Evolutionary conservation across 2,329 filamentous ascomycete genomes (phyloP), one percentile per base, ranked within the genome.

Genomic region (Delphinella strobiligena): DNA sequence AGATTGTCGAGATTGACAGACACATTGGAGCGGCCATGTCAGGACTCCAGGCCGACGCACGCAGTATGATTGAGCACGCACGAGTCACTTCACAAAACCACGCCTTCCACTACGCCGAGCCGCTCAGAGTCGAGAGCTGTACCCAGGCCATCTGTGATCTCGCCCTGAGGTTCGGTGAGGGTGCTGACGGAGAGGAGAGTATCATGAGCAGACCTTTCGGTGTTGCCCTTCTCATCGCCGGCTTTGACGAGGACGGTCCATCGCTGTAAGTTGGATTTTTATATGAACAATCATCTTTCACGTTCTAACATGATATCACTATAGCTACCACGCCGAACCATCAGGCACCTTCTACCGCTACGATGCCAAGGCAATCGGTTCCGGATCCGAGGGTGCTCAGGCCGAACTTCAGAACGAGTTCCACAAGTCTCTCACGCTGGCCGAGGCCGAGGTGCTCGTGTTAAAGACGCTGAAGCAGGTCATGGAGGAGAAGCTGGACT

Each of bases 11-110:
- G 65, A 96, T 98, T 62, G 91, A 98, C 70, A 79, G 84, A 60
- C 91, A 98, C 71, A 95, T 98, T 54, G 91, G 91, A 56, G 96
- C 91, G 68, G 91, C 91, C 67, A 98, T 98, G 88, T 91, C 83
- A 29, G 91, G 91, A 34, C 76, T 98, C 49, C 91, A 98, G 72
- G 91, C 91, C 56, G 91, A 98, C 63, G 91, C 91, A 47, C 82
- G 91, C 58, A 91, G 83, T 66, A 93, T 98, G 82, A 78, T 98
- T 49, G 91, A 98, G 71, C 91, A 98, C 67, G 91, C 91, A 54
- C 86, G 89, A 54, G 89, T 98, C 60, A 93, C 96, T 68, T 86
- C 81, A 61, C 91, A 98, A 72, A 91, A 82, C 65, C 91, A 98
- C 64, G 77, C 83, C 53, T 98, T 98, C 76, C 86, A 98, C 75